A percentile compares a stretch with the other conserved stretches of the same genome.
Conservation (phyloP, 805 yeast genomes). For the Metschnikowia matae region DNA sequence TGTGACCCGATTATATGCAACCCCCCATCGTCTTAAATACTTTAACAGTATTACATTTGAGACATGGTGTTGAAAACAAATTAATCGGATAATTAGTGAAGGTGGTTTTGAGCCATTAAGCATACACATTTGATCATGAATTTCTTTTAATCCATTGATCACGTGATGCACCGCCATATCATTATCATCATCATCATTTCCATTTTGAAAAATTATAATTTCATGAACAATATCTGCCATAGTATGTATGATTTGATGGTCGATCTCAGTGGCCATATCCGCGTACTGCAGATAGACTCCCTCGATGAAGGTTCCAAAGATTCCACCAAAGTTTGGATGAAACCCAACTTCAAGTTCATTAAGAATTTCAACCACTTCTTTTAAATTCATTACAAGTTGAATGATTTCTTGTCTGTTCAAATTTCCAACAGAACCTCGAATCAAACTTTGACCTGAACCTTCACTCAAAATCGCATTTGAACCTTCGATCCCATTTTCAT, state of each 20-base stretch:
- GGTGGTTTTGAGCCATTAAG: neutral
- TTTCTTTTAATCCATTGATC: neutral
- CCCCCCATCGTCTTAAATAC: neutral
- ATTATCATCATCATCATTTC: slow-evolving; percentile 13
- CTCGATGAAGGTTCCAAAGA: slow-evolving; percentile 23
- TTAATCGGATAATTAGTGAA: neutral
- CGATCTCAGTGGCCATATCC: slow-evolving; percentile 15
- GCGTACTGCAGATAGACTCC: slow-evolving; percentile 21
- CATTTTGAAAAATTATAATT: slow-evolving; percentile 29
- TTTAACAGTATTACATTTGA: neutral
- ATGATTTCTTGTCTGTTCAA: neutral
- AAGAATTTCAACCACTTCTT: slow-evolving; percentile 23
- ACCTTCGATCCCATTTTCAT: too few species aligned
- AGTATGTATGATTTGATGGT: slow-evolving; percentile 21
- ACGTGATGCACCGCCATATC: neutral
- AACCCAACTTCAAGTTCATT: slow-evolving; percentile 26
- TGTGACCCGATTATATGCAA: neutral
- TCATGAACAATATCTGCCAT: slow-evolving; percentile 19
- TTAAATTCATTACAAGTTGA: slow-evolving; percentile 10
- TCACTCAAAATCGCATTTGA: too few species aligned
- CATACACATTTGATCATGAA: neutral
- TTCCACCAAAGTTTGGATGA: slow-evolving; percentile 19
- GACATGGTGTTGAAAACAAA: neutral
- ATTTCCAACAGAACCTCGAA: neutral
- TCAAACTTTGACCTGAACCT: too few species aligned